These are phyloP conservation scores for Protomyces inundatus DNA, from an alignment of 1,139 yeast genomes.

Conservation along the genomic window DNA sequence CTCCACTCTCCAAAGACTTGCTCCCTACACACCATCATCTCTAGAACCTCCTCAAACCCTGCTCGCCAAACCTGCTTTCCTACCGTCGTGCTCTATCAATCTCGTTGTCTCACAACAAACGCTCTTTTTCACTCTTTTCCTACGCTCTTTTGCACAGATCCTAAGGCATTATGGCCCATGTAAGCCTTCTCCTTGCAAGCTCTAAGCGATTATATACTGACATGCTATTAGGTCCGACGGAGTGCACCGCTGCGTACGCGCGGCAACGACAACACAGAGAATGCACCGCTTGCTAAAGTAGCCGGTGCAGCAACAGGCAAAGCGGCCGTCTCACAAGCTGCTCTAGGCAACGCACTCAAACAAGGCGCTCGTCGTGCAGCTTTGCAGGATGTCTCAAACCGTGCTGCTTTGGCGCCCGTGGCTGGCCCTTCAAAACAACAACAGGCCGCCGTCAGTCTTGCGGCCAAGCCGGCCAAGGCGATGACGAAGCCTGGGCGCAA, in stretches of 20 bases:
- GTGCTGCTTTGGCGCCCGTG: conserved; percentile 7
- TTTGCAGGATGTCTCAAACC: conserved; percentile 32
- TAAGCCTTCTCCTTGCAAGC: neutral
- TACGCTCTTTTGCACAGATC: no score
- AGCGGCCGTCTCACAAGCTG: neutral
- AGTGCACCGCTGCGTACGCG: conserved; percentile 12
- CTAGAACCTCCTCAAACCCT: no score
- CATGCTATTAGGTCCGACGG: conserved; percentile 4
- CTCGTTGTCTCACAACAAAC: no score
- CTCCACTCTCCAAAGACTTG: no score
- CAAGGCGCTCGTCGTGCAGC: conserved; percentile 32
- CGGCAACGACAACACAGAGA: conserved; percentile 7
- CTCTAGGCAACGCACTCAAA: conserved; percentile 27
- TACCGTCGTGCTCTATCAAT: no score
- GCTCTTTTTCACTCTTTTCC: no score
- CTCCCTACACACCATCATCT: no score
- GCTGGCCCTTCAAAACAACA: conserved; percentile 5
- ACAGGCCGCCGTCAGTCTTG: neutral
- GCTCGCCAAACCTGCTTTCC: no score
- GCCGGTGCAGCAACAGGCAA: neutral
- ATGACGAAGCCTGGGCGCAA: conserved; percentile 28
- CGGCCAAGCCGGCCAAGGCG: neutral
- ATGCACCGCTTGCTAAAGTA: conserved; percentile 7
- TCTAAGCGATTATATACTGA: neutral
- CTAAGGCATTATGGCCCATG: neutral